Evolutionary conservation across 768 basidiomycete species (phyloP).

Genomic region (Agrocybe pediades): DNA sequence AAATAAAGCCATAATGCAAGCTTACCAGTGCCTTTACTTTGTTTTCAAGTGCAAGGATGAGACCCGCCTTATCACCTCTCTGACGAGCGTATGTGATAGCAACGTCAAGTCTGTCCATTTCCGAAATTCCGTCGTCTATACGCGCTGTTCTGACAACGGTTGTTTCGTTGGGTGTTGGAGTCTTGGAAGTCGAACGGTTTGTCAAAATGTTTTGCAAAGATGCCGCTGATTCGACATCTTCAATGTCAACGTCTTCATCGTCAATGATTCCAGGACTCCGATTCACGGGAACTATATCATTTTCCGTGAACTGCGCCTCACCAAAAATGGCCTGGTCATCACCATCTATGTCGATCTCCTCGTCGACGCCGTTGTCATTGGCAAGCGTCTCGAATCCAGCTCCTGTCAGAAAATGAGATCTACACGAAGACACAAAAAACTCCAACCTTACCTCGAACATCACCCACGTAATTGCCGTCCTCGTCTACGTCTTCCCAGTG

Average conservation of each 20-base stretch:
- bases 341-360: constrained; percentile 80
- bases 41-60: constrained; percentile 58
- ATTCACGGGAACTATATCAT: constrained; percentile 54
- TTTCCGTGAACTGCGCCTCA: constrained; percentile 74
- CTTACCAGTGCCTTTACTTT: constrained; percentile 62
- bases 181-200: constrained; percentile 43
- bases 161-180: constrained; percentile 15
- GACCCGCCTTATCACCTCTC: constrained; percentile 45
- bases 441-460: constrained; percentile 43
- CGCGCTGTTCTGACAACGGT: constrained; percentile 24
- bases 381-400: constrained; percentile 73
- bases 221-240: constrained; percentile 33
- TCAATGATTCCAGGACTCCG: constrained; percentile 26
- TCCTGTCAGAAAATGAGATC: constrained; percentile 37
- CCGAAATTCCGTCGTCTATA: constrained; percentile 40
- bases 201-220: constrained; percentile 56
- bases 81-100: constrained; percentile 52
- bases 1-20: constrained; percentile 9
- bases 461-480: constrained; percentile 43
- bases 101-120: constrained; percentile 46
- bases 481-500: constrained; percentile 33
- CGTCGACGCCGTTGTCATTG: constrained; percentile 67
- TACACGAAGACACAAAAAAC: constrained; percentile 9
- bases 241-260: constrained; percentile 47
- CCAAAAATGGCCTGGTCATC: constrained; percentile 72